A percentile compares a stretch with the other conserved stretches of the same genome.
These are phyloP conservation scores for Cytospora chrysosperma DNA, from an alignment of 2,329 filamentous ascomycete genomes.

Conservation along the genomic window DNA sequence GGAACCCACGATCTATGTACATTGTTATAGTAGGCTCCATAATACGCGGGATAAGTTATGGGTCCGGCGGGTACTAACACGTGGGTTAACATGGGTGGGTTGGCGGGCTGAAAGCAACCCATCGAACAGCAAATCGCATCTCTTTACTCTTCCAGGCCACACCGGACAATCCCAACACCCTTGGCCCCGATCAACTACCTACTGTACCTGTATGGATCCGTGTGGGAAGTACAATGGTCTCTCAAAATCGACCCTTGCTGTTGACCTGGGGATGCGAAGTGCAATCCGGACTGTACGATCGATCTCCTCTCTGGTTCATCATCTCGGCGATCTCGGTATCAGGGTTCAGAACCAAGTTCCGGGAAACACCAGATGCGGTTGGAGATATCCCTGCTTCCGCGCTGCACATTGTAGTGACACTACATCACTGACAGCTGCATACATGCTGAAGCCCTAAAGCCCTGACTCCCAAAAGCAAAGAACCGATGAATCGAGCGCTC, in stretches of 20 bases:
- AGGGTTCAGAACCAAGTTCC: background rate
- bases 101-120: background rate
- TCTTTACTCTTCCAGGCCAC: background rate
- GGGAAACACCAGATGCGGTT: background rate
- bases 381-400: background rate
- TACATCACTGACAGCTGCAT: background rate
- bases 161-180: background rate
- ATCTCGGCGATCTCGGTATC: background rate
- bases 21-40: background rate
- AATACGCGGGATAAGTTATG: background rate
- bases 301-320: background rate
- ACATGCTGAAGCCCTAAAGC: background rate
- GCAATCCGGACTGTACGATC: background rate
- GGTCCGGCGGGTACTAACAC: background rate
- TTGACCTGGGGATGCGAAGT: background rate
- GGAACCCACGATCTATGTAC: background rate
- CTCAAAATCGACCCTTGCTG: too few species aligned
- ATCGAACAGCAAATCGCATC: background rate
- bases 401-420: background rate
- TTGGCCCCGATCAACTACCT: background rate
- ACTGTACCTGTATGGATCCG: too few species aligned
- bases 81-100: background rate
- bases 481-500: background rate
- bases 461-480: background rate
- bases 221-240: background rate